phyloP scores from a whole-genome alignment of 202 grass and related monocot species.

The Panicum virgatum region DNA sequence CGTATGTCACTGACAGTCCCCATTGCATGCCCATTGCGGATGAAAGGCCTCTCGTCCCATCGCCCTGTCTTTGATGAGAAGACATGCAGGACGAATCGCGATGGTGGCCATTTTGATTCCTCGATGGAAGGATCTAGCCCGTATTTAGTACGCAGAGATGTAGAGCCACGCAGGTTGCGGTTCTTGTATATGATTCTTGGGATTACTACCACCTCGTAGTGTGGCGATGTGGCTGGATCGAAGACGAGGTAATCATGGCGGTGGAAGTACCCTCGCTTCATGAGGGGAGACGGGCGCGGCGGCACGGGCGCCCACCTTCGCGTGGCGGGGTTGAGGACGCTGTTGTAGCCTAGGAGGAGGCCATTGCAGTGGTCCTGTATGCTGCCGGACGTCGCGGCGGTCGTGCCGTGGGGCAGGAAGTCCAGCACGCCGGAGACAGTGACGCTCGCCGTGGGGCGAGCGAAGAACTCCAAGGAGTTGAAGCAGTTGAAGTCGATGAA shows the following conservation, averaged over 20 bases:
- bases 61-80: background rate
- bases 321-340: background rate
- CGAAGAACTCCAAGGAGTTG: background rate
- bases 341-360: background rate
- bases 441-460: background rate
- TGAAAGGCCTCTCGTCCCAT: background rate
- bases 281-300: background rate
- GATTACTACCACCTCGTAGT: background rate
- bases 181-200: background rate
- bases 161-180: background rate
- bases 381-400: rapidly evolving
- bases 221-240: background rate
- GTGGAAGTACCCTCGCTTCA: background rate
- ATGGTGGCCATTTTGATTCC: background rate
- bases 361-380: background rate
- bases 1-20: too few relatives aligned
- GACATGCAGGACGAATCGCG: background rate
- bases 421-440: background rate
- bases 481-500: too few relatives aligned
- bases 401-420: background rate
- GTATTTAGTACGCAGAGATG: background rate
- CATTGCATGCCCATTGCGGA: too few relatives aligned
- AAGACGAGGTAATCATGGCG: background rate
- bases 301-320: background rate
- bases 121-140: background rate